Evolutionary conservation across 75 land plant genomes (phyloP), one percentile per base, ranked within the genome.

Genomic region (Isoetes taiwanensis): DNA sequence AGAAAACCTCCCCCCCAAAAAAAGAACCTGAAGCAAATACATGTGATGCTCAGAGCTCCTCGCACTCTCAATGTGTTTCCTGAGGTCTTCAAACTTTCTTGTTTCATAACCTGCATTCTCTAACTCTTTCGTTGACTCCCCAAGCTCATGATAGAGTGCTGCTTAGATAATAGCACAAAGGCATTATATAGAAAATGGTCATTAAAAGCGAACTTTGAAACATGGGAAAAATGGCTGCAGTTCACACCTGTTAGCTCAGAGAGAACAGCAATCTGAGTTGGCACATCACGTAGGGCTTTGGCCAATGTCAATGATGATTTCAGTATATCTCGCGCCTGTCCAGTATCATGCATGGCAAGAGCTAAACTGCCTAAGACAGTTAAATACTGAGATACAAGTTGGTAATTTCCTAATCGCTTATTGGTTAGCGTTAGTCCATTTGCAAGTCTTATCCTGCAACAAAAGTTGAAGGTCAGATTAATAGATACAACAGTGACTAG

Each of bases 321-420:
- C 41, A 90, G 61, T 30, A 90, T 90, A 42, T 86, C 97, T 41
- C 80, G 67, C 29, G 94, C 97, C 61, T 90, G 97, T 57, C 57
- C 77, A 35, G 84, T 83, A 65, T 90, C 97, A 67, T 80, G 93
- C 24, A 90, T 80, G 3, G 86, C 79, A 59, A 86, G 79, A 37
- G 97, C 97, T 56, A 86, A 64, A 46, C 72, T 76, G 32, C 97
- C 97, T 33, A 90, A 69, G 26, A 90, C 78, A 4, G 87, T 86
- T 68, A 90, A 54, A 59, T 86, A 90, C 67, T 90, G 97, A 29
- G 97, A 86, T 25, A 90, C 87, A 58, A 90, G 81, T 62, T 90
- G 97, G 65, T 83, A 76, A 38, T 90, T 86, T 0, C 97, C 97
- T 33, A 83, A 64, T 35, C 78, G 76, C 64, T 71, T 77, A 63